Evolutionary conservation across 805 yeast genomes (phyloP).

Genomic region (Saturnispora dispora): DNA sequence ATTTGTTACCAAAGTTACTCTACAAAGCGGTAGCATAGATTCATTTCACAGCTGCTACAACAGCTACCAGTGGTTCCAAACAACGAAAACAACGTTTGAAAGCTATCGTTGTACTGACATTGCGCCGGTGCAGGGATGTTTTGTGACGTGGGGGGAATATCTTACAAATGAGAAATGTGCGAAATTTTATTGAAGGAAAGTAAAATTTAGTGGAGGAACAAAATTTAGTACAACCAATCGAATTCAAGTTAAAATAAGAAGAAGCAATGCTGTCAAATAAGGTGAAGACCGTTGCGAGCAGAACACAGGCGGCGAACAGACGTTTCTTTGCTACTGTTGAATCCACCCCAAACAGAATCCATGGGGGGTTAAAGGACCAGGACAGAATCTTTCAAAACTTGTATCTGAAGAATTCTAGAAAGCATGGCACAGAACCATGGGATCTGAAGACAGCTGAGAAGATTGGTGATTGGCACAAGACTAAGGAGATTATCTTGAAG

Average conservation of each 20-base stretch:
- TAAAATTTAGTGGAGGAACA: neutral
- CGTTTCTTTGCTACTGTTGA: conserved; percentile 34
- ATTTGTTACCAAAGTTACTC: neutral
- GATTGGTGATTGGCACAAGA: conserved; percentile 90
- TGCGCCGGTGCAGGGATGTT: conserved; percentile 8
- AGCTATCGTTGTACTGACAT: neutral
- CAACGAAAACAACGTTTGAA: neutral
- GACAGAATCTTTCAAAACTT: conserved; percentile 85
- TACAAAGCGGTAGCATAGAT: neutral
- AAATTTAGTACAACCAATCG: conserved; percentile 5
- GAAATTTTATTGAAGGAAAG: neutral
- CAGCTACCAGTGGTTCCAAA: neutral
- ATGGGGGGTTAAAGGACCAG: conserved; percentile 72
- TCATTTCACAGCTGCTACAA: neutral
- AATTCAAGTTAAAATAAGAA: neutral
- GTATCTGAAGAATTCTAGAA: conserved; percentile 40
- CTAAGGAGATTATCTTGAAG: conserved; percentile 73
- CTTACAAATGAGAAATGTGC: neutral
- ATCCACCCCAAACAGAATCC: conserved; percentile 43
- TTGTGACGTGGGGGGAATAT: neutral
- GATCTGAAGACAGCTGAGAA: conserved; percentile 65
- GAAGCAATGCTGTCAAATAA: conserved; percentile 10
- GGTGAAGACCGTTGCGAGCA: neutral
- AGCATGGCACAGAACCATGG: conserved; percentile 45
- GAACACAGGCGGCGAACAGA: conserved; percentile 4